Evolutionary conservation across 768 basidiomycete species (phyloP).

Genomic region (Rhizopogon rudus): DNA sequence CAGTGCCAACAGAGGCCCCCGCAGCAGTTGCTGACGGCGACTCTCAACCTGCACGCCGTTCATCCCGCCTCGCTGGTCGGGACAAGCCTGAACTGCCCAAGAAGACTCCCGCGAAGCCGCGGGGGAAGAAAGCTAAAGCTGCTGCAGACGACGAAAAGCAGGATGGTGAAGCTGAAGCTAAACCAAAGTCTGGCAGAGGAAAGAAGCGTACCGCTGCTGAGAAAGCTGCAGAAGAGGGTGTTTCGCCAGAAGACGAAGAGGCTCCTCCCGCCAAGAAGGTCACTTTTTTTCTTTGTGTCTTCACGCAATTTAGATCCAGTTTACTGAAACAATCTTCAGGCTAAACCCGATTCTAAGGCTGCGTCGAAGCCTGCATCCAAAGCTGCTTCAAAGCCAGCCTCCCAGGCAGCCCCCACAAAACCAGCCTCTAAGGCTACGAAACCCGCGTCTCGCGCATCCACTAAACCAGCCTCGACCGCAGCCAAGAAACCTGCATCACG

Average conservation of each 20-base stretch:
- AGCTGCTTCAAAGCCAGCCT: conserved; percentile 36
- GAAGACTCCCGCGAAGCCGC: conserved; percentile 62
- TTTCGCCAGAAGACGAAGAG: conserved; percentile 32
- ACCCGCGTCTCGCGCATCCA: conserved; percentile 34
- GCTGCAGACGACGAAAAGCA: conserved; percentile 26
- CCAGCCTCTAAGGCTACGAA: conserved; percentile 38
- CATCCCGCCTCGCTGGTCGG: conserved; percentile 68
- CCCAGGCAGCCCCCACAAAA: conserved; percentile 29
- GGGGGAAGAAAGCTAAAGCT: conserved; percentile 40
- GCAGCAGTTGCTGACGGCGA: conserved; percentile 20
- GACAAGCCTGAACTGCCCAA: conserved; percentile 52
- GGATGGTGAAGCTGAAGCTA: conserved; percentile 41
- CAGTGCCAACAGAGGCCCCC: not conserved
- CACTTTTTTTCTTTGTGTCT: conserved; percentile 7
- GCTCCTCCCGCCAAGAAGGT: conserved; percentile 67
- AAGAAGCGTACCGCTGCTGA: conserved; percentile 51
- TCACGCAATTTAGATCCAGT: conserved; percentile 1
- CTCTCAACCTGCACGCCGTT: conserved; percentile 57
- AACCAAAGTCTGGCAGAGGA: conserved; percentile 42
- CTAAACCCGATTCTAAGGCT: conserved; percentile 28
- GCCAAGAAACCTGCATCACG: conserved; percentile 52
- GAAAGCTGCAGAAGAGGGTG: conserved; percentile 31
- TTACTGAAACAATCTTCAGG: conserved; percentile 20
- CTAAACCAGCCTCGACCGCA: conserved; percentile 40
- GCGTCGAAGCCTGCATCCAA: conserved; percentile 31